Evolutionary conservation across 2,329 filamentous ascomycete genomes (phyloP), one percentile per base, ranked within the genome.

Genomic region (Trichoderma gracile): DNA sequence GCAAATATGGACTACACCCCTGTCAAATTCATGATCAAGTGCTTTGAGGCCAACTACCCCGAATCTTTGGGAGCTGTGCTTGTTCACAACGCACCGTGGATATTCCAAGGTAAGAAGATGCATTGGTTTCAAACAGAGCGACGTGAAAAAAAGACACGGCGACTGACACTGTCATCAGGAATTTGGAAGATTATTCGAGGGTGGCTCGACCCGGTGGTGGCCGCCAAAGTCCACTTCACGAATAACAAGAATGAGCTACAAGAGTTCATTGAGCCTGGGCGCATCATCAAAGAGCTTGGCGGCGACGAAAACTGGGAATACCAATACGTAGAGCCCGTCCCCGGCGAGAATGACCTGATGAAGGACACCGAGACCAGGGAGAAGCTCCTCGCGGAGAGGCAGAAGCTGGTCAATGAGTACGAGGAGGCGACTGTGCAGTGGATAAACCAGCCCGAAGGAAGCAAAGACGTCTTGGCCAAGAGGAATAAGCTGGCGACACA

Each of bases 21-120:
- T 1, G 92, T 99, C 64, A 99, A 97, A 73, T 99, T 98, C 79
- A 97, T 99, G 90, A 97, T 99, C 77, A 96, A 97, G 78, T 97
- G 93, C 77, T 99, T 99, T 74, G 95, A 99, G 79, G 95, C 95
- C 66, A 98, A 99, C 76, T 99, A 98, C 71, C 95, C 95, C 0
- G 95, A 99, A 77, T 94, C 88, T 54, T 83, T 99, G 1, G 95
- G 94, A 30, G 85, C 90, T 2, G 92, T 98, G 3, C 84, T 98
- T 52, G 92, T 99, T 43, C 95, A 99, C 81, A 97, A 97, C 76
- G 89, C 95, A 0, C 95, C 95, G 3, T 99, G 95, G 95, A 81
- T 99, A 52, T 99, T 99, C 80, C 93, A 96, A 81, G 89, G 91
- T 89, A 77, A 63, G 81, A 19, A 38, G n/a, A 52, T 40, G 19